A percentile compares a stretch with the other conserved stretches of the same genome.
Conservation (phyloP, 176 grass and related monocot species). For the Paspalum vaginatum region DNA sequence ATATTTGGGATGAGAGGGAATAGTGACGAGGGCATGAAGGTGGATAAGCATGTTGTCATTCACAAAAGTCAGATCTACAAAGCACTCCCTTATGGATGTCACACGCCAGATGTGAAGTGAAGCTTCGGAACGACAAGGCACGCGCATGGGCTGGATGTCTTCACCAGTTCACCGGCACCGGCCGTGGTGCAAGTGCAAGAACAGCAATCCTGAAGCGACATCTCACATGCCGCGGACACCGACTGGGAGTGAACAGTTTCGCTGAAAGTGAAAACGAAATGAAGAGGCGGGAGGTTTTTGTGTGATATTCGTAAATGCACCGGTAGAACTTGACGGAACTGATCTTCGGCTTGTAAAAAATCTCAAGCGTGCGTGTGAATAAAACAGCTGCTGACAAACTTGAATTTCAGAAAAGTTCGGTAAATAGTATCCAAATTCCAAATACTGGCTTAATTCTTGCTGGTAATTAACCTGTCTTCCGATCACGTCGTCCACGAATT, state of each 20-base stretch:
- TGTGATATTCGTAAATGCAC: background rate
- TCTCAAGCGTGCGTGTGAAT: background rate
- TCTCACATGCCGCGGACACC: background rate
- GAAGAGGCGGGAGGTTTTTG: background rate
- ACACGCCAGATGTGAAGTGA: constrained; percentile 37
- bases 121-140: background rate
- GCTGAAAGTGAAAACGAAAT: constrained; percentile 19
- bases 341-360: background rate
- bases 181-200: background rate
- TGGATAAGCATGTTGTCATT: background rate
- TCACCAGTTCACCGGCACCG: background rate
- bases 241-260: background rate
- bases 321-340: background rate
- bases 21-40: background rate
- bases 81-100: background rate
- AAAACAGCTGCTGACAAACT: background rate
- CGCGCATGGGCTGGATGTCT: background rate
- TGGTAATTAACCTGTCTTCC: background rate
- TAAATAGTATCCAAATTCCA: background rate
- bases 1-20: background rate
- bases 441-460: too few species aligned
- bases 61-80: background rate
- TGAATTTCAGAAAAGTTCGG: background rate
- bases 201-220: background rate
- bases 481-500: background rate